phyloP scores from a whole-genome alignment of 768 basidiomycete genomes.

The Chalciporus chontae region DNA sequence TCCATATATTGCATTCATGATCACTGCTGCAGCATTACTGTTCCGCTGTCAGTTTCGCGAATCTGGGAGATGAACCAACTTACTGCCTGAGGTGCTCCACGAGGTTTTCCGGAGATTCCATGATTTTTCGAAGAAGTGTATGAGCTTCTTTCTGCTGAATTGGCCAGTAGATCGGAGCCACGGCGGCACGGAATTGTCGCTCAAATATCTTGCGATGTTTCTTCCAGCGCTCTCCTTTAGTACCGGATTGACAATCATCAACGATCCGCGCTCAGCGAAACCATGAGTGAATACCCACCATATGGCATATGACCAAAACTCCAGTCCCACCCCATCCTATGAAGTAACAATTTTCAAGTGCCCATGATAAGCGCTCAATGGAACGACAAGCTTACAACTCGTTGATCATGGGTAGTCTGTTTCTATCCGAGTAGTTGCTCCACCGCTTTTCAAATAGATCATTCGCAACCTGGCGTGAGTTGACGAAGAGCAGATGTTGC shows the following conservation, averaged over 20 bases:
- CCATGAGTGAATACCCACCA: conserved; percentile 25
- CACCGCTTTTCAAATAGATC: conserved; percentile 59
- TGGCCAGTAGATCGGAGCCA: conserved; percentile 40
- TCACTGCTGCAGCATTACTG: conserved; percentile 49
- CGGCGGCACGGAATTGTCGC: conserved; percentile 45
- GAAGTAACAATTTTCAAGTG: background rate
- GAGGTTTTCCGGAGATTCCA: conserved; percentile 41
- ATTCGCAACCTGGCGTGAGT: conserved; percentile 41
- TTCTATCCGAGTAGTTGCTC: conserved; percentile 53
- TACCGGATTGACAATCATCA: background rate
- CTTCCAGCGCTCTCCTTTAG: conserved; percentile 49
- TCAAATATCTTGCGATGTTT: conserved; percentile 52
- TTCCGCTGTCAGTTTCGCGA: background rate
- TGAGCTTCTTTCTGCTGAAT: conserved; percentile 45
- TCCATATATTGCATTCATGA: conserved; percentile 53
- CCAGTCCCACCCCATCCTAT: conserved; percentile 46
- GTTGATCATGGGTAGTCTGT: conserved; percentile 45
- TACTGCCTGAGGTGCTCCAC: conserved; percentile 50
- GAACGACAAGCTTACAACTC: conserved; percentile 36
- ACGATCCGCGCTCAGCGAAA: background rate
- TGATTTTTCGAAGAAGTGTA: conserved; percentile 41
- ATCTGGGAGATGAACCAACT: conserved; percentile 11
- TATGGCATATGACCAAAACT: conserved; percentile 56
- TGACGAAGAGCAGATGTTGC: conserved; percentile 46
- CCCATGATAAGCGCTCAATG: too few species aligned